Base-by-base conservation (phyloP, 139 green algal species). In the Chlorella vulgaris region DNA sequence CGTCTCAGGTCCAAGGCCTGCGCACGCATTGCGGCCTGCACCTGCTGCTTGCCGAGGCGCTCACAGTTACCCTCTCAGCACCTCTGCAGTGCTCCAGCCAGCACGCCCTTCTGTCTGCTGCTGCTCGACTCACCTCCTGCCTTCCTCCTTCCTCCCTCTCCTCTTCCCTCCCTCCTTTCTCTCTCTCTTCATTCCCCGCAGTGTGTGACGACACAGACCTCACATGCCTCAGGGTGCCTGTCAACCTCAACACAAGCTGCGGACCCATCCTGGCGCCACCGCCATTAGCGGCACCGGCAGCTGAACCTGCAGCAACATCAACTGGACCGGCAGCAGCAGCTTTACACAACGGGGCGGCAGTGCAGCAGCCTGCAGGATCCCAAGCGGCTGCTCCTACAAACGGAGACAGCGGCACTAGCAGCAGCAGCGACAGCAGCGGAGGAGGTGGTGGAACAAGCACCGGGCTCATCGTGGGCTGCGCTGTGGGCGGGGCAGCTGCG, bases 151-250 rank as follows among this genome's bases (percentile, higher is more conserved):
- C 31, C 18, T 50, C 31, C 22, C 8, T 33, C 18, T 51, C 53
- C 1, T 60, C 24, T 26, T 79, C n/a, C 6, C 62, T 53, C 24
- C 36, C 7, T 51, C 69, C 33, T 18, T 31, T 18, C 18, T 50
- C 31, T 18, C 8, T 33, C 18, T 51, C 53, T 0, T 60, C 24
- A 26, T 79, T n/a, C n/a, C n/a, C n/a, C n/a, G 73, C 73, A 70
- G 58, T 84, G 33, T 84, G 79, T 47, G 67, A 81, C n/a, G 67
- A 79, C 3, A 31, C 35, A 2, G 79, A 84, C 36, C 35, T 81
- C 21, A 84, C 47, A 24, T 79, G 65, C 63, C 47, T 78, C 26
- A 43, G 79, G 13, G 29, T 31, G 0, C 67, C 47, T 1, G 53
- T 80, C n/a, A 33, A 60, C 26, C 74, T 80, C 28, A 60, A n/a